Evolutionary conservation across 176 grass and related monocot species (phyloP), one percentile per base, ranked within the genome.

Genomic region (Aechmea fasciata): DNA sequence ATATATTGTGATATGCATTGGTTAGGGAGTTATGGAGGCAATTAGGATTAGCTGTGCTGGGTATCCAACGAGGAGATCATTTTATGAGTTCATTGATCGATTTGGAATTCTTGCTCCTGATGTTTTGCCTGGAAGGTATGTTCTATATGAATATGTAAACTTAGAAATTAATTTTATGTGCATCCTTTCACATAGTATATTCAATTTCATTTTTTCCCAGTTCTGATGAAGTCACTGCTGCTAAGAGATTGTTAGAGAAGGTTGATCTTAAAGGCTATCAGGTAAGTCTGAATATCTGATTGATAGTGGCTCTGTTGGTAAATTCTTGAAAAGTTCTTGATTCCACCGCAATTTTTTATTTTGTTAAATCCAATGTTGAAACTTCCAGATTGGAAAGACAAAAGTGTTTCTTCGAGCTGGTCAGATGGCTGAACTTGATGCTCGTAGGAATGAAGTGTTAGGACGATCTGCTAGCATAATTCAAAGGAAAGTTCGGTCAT

Each of bases 391-490:
- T 77, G 93, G 93, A 72, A 97, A 97, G 73, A 92, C 89, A 81
- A 97, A 97, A 81, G 86, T 97, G 48, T 97, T 97, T 87, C 88
- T 97, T 77, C 85, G 93, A 20, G 82, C 93, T 80, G 93, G 93
- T 73, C 93, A 97, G 78, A 97, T 97, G 89, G 93, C 93, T 74
- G 86, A 97, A 80, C 81, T 97, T 74, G 93, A 97, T 90, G 89
- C 93, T 70, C 71, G 53, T 65, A 89, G 93, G 71, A 97, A 92
- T 85, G 93, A 92, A 78, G 93, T 97, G 26, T 59, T 97, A 82
- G 93, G 93, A 70, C 76, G 74, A 74, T 86, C 89, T 52, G 93
- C 93, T 71, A 81, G 57, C 89, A 63, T 90, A 85, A 87, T 97
- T 75, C 93, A 92, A 69, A 87, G 88, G 65, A 97, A 97, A 80